Base-by-base conservation (phyloP, 2,329 filamentous ascomycete genomes). In the Penicillium oxalicum region DNA sequence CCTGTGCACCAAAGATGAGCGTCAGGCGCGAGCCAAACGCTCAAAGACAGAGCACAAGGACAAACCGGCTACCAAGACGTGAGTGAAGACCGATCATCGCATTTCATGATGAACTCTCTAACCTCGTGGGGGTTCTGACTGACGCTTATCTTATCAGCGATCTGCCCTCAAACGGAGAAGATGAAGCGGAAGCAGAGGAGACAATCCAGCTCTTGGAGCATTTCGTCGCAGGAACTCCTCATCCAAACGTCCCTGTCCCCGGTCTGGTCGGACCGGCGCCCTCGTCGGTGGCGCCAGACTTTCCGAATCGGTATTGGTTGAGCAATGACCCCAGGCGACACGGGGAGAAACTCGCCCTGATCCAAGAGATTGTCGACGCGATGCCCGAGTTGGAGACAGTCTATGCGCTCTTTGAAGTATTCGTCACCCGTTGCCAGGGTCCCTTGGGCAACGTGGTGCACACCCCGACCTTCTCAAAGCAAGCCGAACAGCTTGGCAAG, bases 1-100 rank as follows among this genome's bases (percentile, higher is more conserved):
- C 38, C 42, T 56, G 0, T 56, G 53, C 26, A 50, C 41, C 32
- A 56, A 56, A 27, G 53, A 56, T 49, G 49, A 54, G 26, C 53
- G 53, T 11, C 38, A 52, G n/a, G 48, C 53, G 11, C 48, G 53
- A 36, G 53, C 48, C n/a, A 55, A 53, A 41, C 40, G 50, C 28
- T 6, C 43, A 35, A 48, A 48, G 41, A 25, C 32, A 4, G 13
- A 43, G 6, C 40, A 38, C n/a, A 13, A 38, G 45, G 35, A 35
- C 12, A 44, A 40, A 25, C 42, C 13, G 9, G 11, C 8, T 32
- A 44, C 13, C 24, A 38, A 32, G 9, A 32, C 7, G 29, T 32
- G 11, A 32, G 29, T 32, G 3, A 11, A 32, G 11, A 11, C 29
- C 11, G 29, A 8, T 32, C 29, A 11, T 8, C 29, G 4, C 18